Evolutionary conservation across 2,329 filamentous ascomycete genomes (phyloP).

Genomic region (Elsinoe batatas): DNA sequence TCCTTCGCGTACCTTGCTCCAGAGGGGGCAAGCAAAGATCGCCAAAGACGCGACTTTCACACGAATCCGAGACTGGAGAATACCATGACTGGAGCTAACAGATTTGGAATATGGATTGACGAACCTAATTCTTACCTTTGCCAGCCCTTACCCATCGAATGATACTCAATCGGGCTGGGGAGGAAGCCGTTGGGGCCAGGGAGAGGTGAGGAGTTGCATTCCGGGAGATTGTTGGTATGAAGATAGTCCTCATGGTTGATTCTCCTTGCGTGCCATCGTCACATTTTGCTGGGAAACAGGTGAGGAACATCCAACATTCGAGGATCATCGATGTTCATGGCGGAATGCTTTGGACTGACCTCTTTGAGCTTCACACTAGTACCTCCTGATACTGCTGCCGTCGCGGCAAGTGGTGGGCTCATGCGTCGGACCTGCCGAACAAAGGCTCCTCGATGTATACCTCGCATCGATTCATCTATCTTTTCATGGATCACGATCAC

Average conservation of each 20-base stretch:
- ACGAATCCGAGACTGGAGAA: not conserved
- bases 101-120: slow-evolving; percentile 4
- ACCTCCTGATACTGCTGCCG: not conserved
- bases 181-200: not conserved
- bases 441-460: too few relatives aligned
- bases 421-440: too few relatives aligned
- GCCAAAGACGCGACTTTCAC: slow-evolving; percentile 2
- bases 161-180: not conserved
- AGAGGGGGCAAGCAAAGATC: not conserved
- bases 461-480: too few relatives aligned
- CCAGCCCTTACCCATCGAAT: not conserved
- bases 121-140: not conserved
- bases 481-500: too few relatives aligned
- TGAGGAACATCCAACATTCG: not conserved
- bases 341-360: not conserved
- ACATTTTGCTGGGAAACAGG: not conserved
- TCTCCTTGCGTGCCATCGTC: not conserved
- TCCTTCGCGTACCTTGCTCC: not conserved
- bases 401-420: not conserved
- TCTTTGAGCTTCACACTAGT: not conserved
- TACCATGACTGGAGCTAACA: not conserved
- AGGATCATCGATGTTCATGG: not conserved
- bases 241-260: not conserved
- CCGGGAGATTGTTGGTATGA: slow-evolving; percentile 3
- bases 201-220: not conserved